Percentiles rank a stretch among this genome's conserved stretches.
These are phyloP conservation scores for Cercospora zeina DNA, from an alignment of 2,329 filamentous ascomycete genomes.

Conservation along the genomic window DNA sequence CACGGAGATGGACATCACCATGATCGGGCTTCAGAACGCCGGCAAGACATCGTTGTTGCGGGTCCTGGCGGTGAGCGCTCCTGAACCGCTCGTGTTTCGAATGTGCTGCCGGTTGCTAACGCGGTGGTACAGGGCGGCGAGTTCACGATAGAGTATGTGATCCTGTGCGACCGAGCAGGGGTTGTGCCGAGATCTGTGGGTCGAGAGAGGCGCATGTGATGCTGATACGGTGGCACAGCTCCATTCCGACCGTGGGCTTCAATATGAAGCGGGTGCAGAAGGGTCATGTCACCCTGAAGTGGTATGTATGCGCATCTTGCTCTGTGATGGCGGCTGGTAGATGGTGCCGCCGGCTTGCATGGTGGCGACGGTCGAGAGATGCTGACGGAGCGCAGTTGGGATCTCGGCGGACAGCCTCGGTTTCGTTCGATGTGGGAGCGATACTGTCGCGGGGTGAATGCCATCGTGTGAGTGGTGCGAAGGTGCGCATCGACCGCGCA, in stretches of 20 bases:
- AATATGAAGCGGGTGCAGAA: conserved; percentile 99
- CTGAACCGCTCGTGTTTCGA: conserved; percentile 20
- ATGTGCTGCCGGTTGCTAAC: conserved; percentile 40
- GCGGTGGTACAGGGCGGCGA: conserved; percentile 74
- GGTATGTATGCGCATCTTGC: conserved; percentile 53
- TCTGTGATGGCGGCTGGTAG: not conserved
- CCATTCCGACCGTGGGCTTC: conserved; percentile 97
- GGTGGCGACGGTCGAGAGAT: conserved; percentile 8
- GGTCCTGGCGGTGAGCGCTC: conserved; percentile 80
- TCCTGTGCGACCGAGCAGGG: conserved; percentile 44
- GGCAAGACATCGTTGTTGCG: conserved; percentile 94
- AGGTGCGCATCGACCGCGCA: not conserved
- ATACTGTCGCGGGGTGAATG: conserved; percentile 95
- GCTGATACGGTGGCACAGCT: conserved; percentile 61
- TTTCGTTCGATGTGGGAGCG: conserved; percentile 99
- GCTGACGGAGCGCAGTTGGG: conserved; percentile 65
- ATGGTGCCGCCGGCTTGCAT: not conserved
- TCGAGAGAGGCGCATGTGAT: conserved; percentile 18
- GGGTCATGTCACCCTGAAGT: conserved; percentile 97
- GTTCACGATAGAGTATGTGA: conserved; percentile 88
- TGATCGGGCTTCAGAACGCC: conserved; percentile 97
- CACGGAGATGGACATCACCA: conserved; percentile 99
- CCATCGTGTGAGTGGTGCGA: conserved; percentile 69
- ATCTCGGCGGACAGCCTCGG: conserved; percentile 92
- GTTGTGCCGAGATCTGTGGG: conserved; percentile 27